Conservation (phyloP, 164 flowering plant species). For the Hamamelis virginiana region DNA sequence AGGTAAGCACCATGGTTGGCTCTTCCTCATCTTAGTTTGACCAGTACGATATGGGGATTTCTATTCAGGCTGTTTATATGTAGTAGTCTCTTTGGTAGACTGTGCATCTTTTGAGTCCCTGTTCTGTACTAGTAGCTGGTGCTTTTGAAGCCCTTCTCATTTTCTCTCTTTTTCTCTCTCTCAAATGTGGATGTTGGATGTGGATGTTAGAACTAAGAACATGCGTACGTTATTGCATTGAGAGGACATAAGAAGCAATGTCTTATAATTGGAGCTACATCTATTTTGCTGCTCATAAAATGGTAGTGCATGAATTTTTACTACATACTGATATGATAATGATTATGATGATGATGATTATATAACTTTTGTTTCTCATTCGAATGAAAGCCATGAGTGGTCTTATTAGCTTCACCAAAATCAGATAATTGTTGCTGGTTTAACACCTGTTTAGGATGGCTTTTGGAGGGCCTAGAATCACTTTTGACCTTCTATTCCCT, state of each 20-base stretch:
- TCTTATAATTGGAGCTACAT: not conserved
- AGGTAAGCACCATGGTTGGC: conserved; percentile 51
- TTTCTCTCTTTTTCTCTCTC: not conserved
- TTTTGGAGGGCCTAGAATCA: no score
- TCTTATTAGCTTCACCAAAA: not conserved
- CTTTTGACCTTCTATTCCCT: no score
- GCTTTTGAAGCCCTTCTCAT: not conserved
- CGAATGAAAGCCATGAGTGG: not conserved
- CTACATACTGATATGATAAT: not conserved
- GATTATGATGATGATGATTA: not conserved
- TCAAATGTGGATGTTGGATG: not conserved
- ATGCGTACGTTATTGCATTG: no score
- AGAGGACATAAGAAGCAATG: no score
- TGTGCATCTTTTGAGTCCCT: not conserved
- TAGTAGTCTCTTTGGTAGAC: not conserved
- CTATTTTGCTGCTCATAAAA: not conserved
- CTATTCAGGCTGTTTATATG: not conserved
- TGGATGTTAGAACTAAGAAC: not conserved
- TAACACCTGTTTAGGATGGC: no score
- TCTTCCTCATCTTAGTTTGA: conserved; percentile 35
- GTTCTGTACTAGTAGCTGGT: not conserved
- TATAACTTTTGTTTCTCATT: not conserved
- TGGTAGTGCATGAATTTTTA: not conserved
- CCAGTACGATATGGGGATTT: not conserved
- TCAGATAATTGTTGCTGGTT: not conserved